Conservation (phyloP, 2,329 filamentous ascomycete species). For the Xylaria sp. region DNA sequence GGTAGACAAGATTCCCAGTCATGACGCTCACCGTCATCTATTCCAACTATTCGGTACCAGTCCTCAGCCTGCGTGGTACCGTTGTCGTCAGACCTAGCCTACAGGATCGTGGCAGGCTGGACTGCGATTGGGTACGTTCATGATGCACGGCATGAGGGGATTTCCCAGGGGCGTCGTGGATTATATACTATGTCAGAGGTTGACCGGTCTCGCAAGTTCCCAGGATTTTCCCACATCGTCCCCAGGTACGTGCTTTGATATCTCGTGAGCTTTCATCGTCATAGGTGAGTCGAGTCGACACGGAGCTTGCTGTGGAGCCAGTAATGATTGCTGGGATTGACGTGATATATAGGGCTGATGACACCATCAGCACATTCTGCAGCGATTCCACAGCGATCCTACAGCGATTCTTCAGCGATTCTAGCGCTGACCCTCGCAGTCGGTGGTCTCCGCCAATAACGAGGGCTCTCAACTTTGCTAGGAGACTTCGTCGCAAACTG, state of each 20-base stretch:
- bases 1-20: constrained; percentile 23
- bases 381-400: constrained; percentile 21
- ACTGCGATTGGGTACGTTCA: constrained; percentile 22
- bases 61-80: constrained; percentile 22
- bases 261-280: constrained; percentile 14
- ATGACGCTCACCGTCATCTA: constrained; percentile 24
- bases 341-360: constrained; percentile 47
- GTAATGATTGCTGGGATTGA: constrained; percentile 43
- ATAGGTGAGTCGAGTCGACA: constrained; percentile 24
- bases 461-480: not conserved
- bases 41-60: constrained; percentile 9
- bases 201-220: constrained; percentile 13
- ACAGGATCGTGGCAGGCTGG: constrained; percentile 19
- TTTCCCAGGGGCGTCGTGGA: not conserved
- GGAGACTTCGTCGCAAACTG: constrained; percentile 14
- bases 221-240: constrained; percentile 21
- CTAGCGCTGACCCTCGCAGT: constrained; percentile 21
- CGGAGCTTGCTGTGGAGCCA: constrained; percentile 42
- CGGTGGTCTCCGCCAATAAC: constrained; percentile 17
- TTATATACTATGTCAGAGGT: constrained; percentile 27
- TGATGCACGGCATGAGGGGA: constrained; percentile 16
- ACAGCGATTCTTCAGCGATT: constrained; percentile 7
- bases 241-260: constrained; percentile 20
- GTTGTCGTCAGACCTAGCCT: constrained; percentile 16
- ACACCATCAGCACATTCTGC: constrained; percentile 41